Base-by-base conservation (phyloP, 441 rosid species). In the Manihot esculenta region DNA sequence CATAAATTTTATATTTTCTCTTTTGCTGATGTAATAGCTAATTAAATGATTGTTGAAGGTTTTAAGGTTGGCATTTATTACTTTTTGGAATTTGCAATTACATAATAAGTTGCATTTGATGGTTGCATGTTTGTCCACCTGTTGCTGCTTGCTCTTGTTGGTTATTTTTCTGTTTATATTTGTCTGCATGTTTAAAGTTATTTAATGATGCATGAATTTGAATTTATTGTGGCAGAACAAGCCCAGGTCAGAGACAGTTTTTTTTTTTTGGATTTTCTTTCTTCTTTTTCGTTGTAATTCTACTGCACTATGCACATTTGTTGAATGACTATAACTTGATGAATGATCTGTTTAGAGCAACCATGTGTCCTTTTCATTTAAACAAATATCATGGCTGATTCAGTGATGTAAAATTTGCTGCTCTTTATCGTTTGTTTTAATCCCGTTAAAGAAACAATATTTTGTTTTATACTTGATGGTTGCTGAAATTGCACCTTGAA, bases 71-170 rank as follows among this genome's bases (percentile, higher is more conserved):
- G 44, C 11, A 44, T 69, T 30, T 54, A 20, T 5, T 66, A n/a
- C 27, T 56, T 30, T 30, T 10, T 11, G 12, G 1, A 10, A 13
- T 24, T 73, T 61, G 41, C 60, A 38, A 26, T 50, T 24, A 5
- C 24, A 14, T 35, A 26, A 21, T 13, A 59, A 64, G 14, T 53
- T 68, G 55, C 27, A 30, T 69, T 51, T 56, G 47, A 74, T 48
- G 67, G 70, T 53, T 78, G 75, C 73, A 77, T 80, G 74, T 73
- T 62, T 76, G 64, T 62, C 69, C 80, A 72, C 73, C 72, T 84
- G 83, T 77, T 73, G 64, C 51, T 63, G 72, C 65, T 21, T 66
- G 65, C 21, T 64, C 65, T 21, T 66, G 65, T 27, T 64, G n/a
- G 44, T 26, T 66, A 50, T 57, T 42, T 33, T 47, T 69, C 14